Percentiles rank a stretch among this genome's conserved stretches.
phyloP scores from a whole-genome alignment of 805 yeast genomes.

The Metschnikowia lochheadii region DNA sequence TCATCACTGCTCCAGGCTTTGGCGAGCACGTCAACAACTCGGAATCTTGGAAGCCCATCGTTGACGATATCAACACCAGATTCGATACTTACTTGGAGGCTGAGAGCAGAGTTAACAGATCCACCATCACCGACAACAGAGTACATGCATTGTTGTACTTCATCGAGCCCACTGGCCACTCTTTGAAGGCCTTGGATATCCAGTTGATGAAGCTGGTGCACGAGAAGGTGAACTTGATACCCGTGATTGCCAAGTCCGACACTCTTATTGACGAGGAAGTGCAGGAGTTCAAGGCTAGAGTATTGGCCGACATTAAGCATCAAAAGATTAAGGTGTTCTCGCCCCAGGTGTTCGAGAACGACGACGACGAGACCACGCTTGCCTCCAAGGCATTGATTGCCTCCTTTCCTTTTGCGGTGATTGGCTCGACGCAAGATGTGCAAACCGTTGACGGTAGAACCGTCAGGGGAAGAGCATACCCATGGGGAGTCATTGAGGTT shows the following conservation, averaged over 20 bases:
- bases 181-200: conserved; percentile 82
- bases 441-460: conserved; percentile 68
- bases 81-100: conserved; percentile 86
- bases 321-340: conserved; percentile 70
- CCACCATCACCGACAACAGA: conserved; percentile 70
- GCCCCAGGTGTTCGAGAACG: conserved; percentile 74
- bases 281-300: conserved; percentile 65
- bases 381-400: conserved; percentile 64
- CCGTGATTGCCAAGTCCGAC: conserved; percentile 92
- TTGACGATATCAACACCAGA: conserved; percentile 81
- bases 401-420: conserved; percentile 86
- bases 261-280: conserved; percentile 87
- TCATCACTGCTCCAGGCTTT: conserved; percentile 89
- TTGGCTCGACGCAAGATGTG: conserved; percentile 78
- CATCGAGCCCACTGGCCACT: conserved; percentile 96
- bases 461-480: conserved; percentile 90
- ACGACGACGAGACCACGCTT: conserved; percentile 76
- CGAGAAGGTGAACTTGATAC: conserved; percentile 88
- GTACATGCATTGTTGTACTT: conserved; percentile 92
- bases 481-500: conserved; percentile 96
- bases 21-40: conserved; percentile 82
- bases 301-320: conserved; percentile 68
- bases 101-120: conserved; percentile 79
- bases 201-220: conserved; percentile 83
- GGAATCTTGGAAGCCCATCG: conserved; percentile 82